phyloP scores from a whole-genome alignment of 179 eudicot genomes.

The Pouteria campechiana region DNA sequence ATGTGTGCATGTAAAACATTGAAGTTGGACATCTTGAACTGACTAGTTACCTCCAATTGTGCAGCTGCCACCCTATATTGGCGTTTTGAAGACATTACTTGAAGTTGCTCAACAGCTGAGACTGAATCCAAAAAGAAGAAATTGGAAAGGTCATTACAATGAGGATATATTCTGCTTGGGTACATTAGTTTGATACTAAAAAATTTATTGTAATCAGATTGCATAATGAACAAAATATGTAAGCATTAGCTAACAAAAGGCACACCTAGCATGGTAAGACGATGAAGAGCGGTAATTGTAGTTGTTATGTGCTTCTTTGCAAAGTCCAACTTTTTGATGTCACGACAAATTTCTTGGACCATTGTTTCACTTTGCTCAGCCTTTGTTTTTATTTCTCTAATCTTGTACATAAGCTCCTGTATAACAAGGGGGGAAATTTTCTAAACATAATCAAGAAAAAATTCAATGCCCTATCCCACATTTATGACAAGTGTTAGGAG shows the following conservation, averaged over 20 bases:
- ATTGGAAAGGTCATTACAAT: too few relatives aligned
- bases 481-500: too few relatives aligned
- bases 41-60: slow-evolving; percentile 68
- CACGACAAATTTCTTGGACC: slow-evolving; percentile 99
- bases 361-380: slow-evolving; percentile 98
- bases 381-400: slow-evolving; percentile 85
- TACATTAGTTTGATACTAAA: not conserved
- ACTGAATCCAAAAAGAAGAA: too few relatives aligned
- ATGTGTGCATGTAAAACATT: not conserved
- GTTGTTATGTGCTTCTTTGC: slow-evolving; percentile 97
- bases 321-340: slow-evolving; percentile 92
- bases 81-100: slow-evolving; percentile 95
- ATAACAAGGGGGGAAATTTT: not conserved
- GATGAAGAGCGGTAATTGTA: slow-evolving; percentile 96
- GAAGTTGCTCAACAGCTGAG: slow-evolving; percentile 96
- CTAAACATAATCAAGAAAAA: too few relatives aligned
- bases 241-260: not conserved
- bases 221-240: not conserved
- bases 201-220: too few relatives aligned
- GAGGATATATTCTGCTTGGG: too few relatives aligned
- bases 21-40: not conserved
- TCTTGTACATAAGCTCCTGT: slow-evolving; percentile 94
- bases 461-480: too few relatives aligned
- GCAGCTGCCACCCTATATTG: slow-evolving; percentile 98
- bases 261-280: slow-evolving; percentile 96